Evolutionary conservation across 2,329 filamentous ascomycete genomes (phyloP).

Genomic region (Calonectria pseudoreteaudii): DNA sequence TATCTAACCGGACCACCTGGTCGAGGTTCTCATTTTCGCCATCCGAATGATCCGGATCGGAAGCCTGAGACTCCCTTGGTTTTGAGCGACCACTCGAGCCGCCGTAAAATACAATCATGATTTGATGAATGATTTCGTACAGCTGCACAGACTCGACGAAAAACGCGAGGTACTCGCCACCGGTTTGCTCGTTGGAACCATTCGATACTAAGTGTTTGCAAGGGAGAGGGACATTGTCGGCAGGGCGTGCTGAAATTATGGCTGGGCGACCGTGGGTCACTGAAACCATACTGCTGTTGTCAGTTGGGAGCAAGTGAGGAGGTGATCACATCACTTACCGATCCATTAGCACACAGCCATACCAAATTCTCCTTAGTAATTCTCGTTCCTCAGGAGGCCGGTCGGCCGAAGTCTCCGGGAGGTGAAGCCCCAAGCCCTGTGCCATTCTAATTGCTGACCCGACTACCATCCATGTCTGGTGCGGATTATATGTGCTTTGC

Average conservation of each 20-base stretch:
- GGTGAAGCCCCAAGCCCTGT: slow-evolving; percentile 58
- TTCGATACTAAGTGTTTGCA: background rate
- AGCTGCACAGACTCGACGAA: slow-evolving; percentile 51
- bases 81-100: slow-evolving; percentile 18
- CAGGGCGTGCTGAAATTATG: slow-evolving; percentile 47
- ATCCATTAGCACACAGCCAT: slow-evolving; percentile 54
- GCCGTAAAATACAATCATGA: slow-evolving; percentile 45
- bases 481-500: slow-evolving; percentile 59
- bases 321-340: slow-evolving; percentile 39
- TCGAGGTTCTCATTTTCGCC: slow-evolving; percentile 44
- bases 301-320: background rate
- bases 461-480: slow-evolving; percentile 63
- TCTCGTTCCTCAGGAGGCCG: slow-evolving; percentile 39
- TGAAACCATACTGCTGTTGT: slow-evolving; percentile 46
- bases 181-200: background rate
- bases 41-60: slow-evolving; percentile 8
- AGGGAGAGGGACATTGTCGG: slow-evolving; percentile 45
- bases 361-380: slow-evolving; percentile 48
- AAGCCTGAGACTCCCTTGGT: slow-evolving; percentile 12
- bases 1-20: slow-evolving; percentile 47
- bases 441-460: slow-evolving; percentile 60
- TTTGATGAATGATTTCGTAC: slow-evolving; percentile 52
- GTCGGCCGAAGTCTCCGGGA: slow-evolving; percentile 51
- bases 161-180: slow-evolving; percentile 40
- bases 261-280: slow-evolving; percentile 51